A percentile compares a stretch with the other conserved stretches of the same genome.
Evolutionary conservation across 495 filamentous ascomycete genomes (phyloP).

Genomic region (Cryomyces antarcticus): DNA sequence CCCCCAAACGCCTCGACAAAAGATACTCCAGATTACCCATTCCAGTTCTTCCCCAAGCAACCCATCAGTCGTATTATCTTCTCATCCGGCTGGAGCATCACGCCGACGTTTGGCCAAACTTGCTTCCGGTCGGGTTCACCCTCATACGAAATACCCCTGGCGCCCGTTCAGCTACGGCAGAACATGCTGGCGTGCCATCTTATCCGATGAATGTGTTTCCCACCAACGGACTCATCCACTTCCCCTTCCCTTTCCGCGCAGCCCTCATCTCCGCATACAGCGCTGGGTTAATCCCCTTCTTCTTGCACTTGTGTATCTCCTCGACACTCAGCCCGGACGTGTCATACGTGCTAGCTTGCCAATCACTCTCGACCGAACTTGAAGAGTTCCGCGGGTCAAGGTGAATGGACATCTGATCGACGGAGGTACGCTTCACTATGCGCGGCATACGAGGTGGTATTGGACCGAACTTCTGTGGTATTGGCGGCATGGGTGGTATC

Average conservation of each 20-base stretch:
- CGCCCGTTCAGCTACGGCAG: too few species aligned
- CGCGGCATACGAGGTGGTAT: too few species aligned
- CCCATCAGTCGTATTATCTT: too few species aligned
- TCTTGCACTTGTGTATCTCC: constrained; percentile 12
- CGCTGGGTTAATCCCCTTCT: constrained; percentile 18
- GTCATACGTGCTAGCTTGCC: constrained; percentile 13
- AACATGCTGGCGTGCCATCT: background rate
- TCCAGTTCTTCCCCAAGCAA: too few species aligned
- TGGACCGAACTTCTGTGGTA: too few species aligned
- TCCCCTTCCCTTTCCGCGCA: constrained; percentile 14
- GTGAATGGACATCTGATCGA: constrained; percentile 6
- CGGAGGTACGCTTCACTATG: constrained; percentile 6
- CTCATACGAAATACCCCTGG: too few species aligned
- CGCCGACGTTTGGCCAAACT: too few species aligned
- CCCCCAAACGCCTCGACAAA: too few species aligned
- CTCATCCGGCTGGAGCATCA: too few species aligned
- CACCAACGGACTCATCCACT: constrained; percentile 11
- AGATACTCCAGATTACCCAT: too few species aligned
- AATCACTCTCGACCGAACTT: constrained; percentile 2
- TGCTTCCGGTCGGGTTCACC: too few species aligned
- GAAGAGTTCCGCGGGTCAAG: constrained; percentile 1
- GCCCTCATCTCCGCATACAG: constrained; percentile 19
- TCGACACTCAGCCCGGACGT: constrained; percentile 7
- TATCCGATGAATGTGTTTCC: constrained; percentile 14
- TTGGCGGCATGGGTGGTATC: too few species aligned